A percentile compares a stretch with the other conserved stretches of the same genome.
phyloP scores from a whole-genome alignment of 75 land plant species.

The Sequoiadendron giganteum region DNA sequence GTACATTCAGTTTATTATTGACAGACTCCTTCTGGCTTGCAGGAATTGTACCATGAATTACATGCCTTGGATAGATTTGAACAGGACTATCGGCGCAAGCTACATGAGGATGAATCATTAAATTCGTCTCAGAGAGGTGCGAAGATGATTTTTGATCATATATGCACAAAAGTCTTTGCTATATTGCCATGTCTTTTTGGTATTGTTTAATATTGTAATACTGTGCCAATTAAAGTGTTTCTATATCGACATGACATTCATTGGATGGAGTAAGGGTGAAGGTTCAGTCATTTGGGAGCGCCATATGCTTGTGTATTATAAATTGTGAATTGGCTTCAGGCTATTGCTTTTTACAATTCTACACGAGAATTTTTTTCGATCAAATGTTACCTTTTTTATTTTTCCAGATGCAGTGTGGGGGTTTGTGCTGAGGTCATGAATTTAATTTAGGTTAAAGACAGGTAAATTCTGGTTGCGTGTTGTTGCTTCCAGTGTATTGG shows the following conservation, averaged over 20 bases:
- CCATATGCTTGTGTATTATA: not conserved
- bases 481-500: not conserved
- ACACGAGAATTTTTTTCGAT: not conserved
- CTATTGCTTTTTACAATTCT: not conserved
- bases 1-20: not conserved
- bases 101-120: slow-evolving; percentile 70
- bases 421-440: not conserved
- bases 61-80: slow-evolving; percentile 89
- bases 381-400: not conserved
- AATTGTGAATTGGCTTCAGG: not conserved
- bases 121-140: slow-evolving; percentile 66
- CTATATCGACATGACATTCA: not conserved
- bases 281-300: too few species aligned
- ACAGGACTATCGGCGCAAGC: slow-evolving; percentile 77
- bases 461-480: not conserved
- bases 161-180: not conserved
- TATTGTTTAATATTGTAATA: not conserved
- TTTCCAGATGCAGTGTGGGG: not conserved
- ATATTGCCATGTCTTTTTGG: not conserved
- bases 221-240: not conserved
- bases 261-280: not conserved
- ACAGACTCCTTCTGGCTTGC: not conserved
- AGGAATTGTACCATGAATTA: slow-evolving; percentile 96
- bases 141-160: slow-evolving; percentile 4
- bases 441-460: not conserved